These are phyloP conservation scores for Fragaria nilgerrensis DNA, from an alignment of 306 rosid genomes.

Conservation along the genomic window DNA sequence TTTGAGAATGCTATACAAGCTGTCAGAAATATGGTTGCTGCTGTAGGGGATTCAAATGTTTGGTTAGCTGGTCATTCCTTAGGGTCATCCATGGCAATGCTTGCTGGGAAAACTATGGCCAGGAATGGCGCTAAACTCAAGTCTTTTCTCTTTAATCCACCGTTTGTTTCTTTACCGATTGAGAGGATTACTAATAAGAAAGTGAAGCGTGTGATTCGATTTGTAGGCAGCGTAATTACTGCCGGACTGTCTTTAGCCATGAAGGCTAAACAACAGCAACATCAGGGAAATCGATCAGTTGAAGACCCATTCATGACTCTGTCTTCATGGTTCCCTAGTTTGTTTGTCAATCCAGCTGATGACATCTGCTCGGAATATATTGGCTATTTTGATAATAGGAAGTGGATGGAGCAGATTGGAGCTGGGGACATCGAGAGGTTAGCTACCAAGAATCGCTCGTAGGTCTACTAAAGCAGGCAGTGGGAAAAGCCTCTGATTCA, in stretches of 20 bases:
- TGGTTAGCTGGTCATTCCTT: constrained; percentile 95
- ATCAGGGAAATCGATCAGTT: constrained; percentile 40
- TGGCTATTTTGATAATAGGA: constrained; percentile 86
- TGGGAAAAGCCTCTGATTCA: constrained; percentile 65
- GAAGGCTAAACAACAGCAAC: constrained; percentile 45
- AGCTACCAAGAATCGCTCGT: constrained; percentile 73
- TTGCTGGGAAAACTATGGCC: constrained; percentile 82
- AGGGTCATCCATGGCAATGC: constrained; percentile 91
- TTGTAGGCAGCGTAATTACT: constrained; percentile 72
- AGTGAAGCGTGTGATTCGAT: constrained; percentile 61
- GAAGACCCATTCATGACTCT: constrained; percentile 56
- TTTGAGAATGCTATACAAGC: constrained; percentile 73
- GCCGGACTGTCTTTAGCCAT: constrained; percentile 73
- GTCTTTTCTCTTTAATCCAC: constrained; percentile 89
- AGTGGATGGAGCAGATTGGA: constrained; percentile 80
- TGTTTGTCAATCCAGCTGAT: constrained; percentile 81
- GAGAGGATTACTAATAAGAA: constrained; percentile 69
- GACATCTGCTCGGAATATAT: constrained; percentile 69
- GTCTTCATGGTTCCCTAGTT: constrained; percentile 68
- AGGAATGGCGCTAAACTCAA: constrained; percentile 48
- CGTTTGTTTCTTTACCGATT: constrained; percentile 71
- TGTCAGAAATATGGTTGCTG: constrained; percentile 64
- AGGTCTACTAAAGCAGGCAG: constrained; percentile 55
- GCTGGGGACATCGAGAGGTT: constrained; percentile 68
- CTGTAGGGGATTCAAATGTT: constrained; percentile 59